phyloP scores from a whole-genome alignment of 2,329 filamentous ascomycete genomes.

The Sarocladiaceae sp. region DNA sequence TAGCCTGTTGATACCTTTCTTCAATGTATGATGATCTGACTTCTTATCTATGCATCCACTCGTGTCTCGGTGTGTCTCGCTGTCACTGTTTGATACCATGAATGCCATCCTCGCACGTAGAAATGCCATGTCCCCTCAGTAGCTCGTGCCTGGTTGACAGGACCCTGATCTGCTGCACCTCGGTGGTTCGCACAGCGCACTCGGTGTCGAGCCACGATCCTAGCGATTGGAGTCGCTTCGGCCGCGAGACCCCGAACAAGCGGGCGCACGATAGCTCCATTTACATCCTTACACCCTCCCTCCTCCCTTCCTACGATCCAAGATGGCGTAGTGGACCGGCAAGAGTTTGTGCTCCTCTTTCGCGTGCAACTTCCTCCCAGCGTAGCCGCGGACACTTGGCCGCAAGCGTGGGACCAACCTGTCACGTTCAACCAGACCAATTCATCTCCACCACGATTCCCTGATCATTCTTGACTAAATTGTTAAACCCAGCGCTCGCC shows the following conservation, averaged over 20 bases:
- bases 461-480: not conserved
- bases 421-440: not conserved
- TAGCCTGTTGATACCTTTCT: slow-evolving; percentile 7
- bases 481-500: too few species aligned
- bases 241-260: not conserved
- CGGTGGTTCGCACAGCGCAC: not conserved
- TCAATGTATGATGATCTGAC: slow-evolving; percentile 4
- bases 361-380: not conserved
- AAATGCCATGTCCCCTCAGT: too few species aligned
- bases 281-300: too few species aligned
- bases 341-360: too few species aligned
- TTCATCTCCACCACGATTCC: not conserved
- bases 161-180: slow-evolving; percentile 6
- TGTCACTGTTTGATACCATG: not conserved
- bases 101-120: not conserved
- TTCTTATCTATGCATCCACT: not conserved
- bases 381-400: not conserved
- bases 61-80: not conserved
- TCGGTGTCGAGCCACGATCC: not conserved
- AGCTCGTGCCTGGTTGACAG: too few species aligned
- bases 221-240: not conserved
- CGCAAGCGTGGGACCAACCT: too few species aligned
- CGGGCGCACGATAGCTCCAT: too few species aligned
- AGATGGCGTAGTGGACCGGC: too few species aligned
- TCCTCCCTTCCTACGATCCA: too few species aligned